phyloP scores from a whole-genome alignment of 768 basidiomycete genomes.

The Hericium coralloides region DNA sequence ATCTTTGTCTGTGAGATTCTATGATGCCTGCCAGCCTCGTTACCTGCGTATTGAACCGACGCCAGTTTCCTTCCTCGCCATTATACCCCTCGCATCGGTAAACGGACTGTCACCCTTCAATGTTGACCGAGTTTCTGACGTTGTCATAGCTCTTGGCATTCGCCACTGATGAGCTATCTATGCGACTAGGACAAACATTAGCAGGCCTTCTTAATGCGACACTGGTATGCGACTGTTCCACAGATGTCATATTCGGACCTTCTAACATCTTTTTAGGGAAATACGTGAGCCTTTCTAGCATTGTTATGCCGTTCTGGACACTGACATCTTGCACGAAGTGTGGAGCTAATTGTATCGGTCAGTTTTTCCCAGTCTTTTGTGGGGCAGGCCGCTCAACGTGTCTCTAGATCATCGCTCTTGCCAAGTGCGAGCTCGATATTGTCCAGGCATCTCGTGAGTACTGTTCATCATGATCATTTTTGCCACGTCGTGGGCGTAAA shows the following conservation, averaged over 20 bases:
- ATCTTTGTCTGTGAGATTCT: constrained; percentile 61
- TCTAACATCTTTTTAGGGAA: constrained; percentile 14
- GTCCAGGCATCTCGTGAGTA: constrained; percentile 37
- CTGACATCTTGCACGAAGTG: constrained; percentile 16
- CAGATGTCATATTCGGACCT: background rate
- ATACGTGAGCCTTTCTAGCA: constrained; percentile 16
- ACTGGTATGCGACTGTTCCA: constrained; percentile 34
- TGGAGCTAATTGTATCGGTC: constrained; percentile 35
- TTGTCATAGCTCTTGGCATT: constrained; percentile 58
- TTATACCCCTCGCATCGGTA: constrained; percentile 79
- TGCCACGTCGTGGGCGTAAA: no score
- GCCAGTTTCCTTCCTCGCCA: constrained; percentile 69
- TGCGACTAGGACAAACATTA: constrained; percentile 75
- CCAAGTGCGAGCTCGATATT: constrained; percentile 34
- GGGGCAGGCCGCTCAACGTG: constrained; percentile 5
- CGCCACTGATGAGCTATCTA: constrained; percentile 77
- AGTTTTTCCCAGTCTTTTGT: background rate
- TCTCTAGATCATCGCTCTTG: constrained; percentile 36
- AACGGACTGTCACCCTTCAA: background rate
- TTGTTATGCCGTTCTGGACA: background rate
- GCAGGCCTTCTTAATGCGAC: constrained; percentile 85
- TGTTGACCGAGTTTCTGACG: background rate
- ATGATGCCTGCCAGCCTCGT: constrained; percentile 5
- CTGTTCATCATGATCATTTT: background rate
- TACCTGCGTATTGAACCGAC: background rate